Evolutionary conservation across 2,329 filamentous ascomycete genomes (phyloP), one percentile per base, ranked within the genome.

Genomic region (Cryphonectria radicalis): DNA sequence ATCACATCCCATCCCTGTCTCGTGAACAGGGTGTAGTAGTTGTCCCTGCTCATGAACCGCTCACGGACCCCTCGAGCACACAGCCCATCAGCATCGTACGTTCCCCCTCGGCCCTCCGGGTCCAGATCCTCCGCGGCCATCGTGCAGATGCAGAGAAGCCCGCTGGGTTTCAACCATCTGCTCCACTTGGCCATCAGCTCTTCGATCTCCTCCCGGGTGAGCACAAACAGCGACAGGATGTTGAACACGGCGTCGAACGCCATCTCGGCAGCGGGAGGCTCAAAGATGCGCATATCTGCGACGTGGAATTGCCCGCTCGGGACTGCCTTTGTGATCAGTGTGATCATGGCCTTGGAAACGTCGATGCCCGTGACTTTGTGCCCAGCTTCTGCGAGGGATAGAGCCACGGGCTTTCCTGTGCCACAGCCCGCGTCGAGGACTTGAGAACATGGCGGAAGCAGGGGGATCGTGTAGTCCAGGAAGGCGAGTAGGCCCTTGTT

Each of bases 311-410:
- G n/a, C 0, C 76, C 78, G n/a, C 67, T 66, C 19, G 76, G 76
- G 19, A 79, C 75, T 60, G 76, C 75, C 55, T 67, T 70, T 14
- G 73, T 73, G 6, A 77, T 76, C 19, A 75, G 75, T 0, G 60
- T 60, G 25, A 79, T 67, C 77, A 79, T 78, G 63, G 74, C 75
- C 1, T 66, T 68, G 28, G 77, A 79, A 13, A 78, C 72, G 67
- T 79, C 78, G 63, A 78, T 77, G 50, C 77, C 77, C 2, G 78
- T 74, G 6, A 78, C 77, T 46, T 73, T 69, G 74, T 79, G 78
- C 17, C 77, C 78, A 0, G 77, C 77, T 1, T 73, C 75, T 19
- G 77, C 76, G 8, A 79, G 75, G 0, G 71, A 43, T 13, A 68
- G 73, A 70, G 74, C 76, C 6, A 76, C 74, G 0, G 77, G 78